phyloP scores from a whole-genome alignment of 208 protist species.

The Trypanosoma vivax region DNA sequence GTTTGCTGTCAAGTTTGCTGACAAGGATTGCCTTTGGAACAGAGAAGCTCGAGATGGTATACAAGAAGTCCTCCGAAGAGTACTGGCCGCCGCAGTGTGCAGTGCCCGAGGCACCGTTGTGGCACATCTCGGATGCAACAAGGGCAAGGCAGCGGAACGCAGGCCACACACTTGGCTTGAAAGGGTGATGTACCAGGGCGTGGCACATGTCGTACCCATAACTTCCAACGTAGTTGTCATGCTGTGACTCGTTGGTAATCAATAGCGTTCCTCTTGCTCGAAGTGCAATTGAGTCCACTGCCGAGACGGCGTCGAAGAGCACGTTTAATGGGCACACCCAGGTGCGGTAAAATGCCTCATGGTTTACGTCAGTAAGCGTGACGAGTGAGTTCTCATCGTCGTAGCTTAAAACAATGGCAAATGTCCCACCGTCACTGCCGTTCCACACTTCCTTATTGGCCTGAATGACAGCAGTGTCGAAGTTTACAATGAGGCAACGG shows the following conservation, averaged over 20 bases:
- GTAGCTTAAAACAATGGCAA: constrained; percentile 75
- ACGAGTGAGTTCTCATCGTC: constrained; percentile 49
- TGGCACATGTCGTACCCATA: constrained; percentile 80
- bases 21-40: constrained; percentile 44
- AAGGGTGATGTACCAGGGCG: constrained; percentile 82
- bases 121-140: constrained; percentile 80
- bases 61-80: constrained; percentile 82
- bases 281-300: constrained; percentile 42
- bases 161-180: constrained; percentile 80
- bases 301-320: constrained; percentile 55
- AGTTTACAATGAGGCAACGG: constrained; percentile 75
- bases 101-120: constrained; percentile 42
- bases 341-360: constrained; percentile 63
- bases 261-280: constrained; percentile 69
- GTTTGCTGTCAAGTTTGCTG: constrained; percentile 19
- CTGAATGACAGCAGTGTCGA: constrained; percentile 44
- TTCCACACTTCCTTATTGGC: constrained; percentile 62
- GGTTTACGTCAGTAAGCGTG: constrained; percentile 58
- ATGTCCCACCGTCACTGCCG: constrained; percentile 68
- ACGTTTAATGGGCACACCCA: constrained; percentile 58
- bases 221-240: constrained; percentile 55
- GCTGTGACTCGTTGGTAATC: constrained; percentile 41
- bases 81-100: constrained; percentile 47
- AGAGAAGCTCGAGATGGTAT: constrained; percentile 61
- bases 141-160: constrained; percentile 70